Conservation (phyloP, 1,139 yeast species). For the Starmera stellimalicola region DNA sequence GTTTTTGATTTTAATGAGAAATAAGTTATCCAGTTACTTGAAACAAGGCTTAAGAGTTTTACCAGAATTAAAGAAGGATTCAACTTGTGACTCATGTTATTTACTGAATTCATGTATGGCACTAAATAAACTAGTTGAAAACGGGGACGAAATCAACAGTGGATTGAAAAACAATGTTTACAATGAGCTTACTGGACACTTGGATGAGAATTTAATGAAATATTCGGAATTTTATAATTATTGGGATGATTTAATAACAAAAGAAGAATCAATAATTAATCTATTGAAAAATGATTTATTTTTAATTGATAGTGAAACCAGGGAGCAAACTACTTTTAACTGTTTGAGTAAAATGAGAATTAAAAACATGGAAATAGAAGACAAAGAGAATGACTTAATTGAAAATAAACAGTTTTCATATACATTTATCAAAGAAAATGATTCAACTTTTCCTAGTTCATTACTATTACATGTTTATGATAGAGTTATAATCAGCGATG, state of each 20-base stretch:
- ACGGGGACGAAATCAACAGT: conserved; percentile 37
- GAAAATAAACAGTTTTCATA: conserved; percentile 30
- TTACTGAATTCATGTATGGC: conserved; percentile 60
- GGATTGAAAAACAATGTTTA: conserved; percentile 40
- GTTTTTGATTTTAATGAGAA: conserved; percentile 58
- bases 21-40: conserved; percentile 53
- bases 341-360: conserved; percentile 41
- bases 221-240: conserved; percentile 50
- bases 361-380: conserved; percentile 7
- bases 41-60: conserved; percentile 39
- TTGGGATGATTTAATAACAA: conserved; percentile 68
- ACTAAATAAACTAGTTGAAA: conserved; percentile 48
- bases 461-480: conserved; percentile 45
- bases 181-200: conserved; percentile 39
- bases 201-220: conserved; percentile 24
- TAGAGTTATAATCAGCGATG: conserved; percentile 68
- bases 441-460: conserved; percentile 20
- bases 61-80: conserved; percentile 50
- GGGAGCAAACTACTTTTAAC: conserved; percentile 55
- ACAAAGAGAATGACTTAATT: conserved; percentile 21
- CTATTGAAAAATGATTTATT: conserved; percentile 54
- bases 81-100: conserved; percentile 63
- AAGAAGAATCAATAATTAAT: conserved; percentile 58
- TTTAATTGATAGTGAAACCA: conserved; percentile 39
- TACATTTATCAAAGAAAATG: conserved; percentile 32